These are phyloP conservation scores for Micromonas commoda DNA, from an alignment of 139 green algal species.

Conservation along the genomic window DNA sequence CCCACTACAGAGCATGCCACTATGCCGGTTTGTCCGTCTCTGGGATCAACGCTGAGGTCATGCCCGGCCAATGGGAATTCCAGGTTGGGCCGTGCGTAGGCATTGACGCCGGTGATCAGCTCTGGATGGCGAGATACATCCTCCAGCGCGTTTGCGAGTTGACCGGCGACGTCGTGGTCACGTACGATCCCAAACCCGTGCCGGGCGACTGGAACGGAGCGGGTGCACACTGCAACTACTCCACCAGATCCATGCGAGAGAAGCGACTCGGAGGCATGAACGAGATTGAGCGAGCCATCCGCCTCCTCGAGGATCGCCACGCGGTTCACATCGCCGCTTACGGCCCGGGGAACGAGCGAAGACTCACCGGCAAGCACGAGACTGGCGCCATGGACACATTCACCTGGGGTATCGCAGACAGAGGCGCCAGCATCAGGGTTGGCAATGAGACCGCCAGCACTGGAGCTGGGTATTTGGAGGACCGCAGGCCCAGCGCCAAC, in stretches of 20 bases:
- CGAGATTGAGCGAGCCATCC: constrained; percentile 77
- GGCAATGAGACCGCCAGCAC: constrained; percentile 48
- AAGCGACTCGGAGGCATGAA: not conserved
- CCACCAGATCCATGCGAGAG: constrained; percentile 75
- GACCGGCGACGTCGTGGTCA: constrained; percentile 75
- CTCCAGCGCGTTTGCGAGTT: constrained; percentile 82
- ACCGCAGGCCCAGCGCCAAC: constrained; percentile 90
- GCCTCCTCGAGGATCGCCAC: constrained; percentile 84
- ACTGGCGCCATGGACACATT: constrained; percentile 93
- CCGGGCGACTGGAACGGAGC: constrained; percentile 95
- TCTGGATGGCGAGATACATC: constrained; percentile 95
- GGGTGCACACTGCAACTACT: constrained; percentile 95
- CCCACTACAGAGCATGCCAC: constrained; percentile 93
- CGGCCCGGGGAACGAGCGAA: constrained; percentile 93
- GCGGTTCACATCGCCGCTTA: constrained; percentile 66
- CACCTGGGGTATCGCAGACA: constrained; percentile 93
- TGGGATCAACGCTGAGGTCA: constrained; percentile 95
- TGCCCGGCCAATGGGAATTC: constrained; percentile 98
- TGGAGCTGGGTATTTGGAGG: constrained; percentile 91
- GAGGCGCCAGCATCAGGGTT: constrained; percentile 87
- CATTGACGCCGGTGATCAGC: constrained; percentile 81
- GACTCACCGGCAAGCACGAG: constrained; percentile 89
- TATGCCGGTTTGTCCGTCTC: constrained; percentile 86
- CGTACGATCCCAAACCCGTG: constrained; percentile 94
- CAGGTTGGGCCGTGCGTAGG: constrained; percentile 84